Evolutionary conservation across 345 rosid species (phyloP).

Genomic region (Populus euphratica): DNA sequence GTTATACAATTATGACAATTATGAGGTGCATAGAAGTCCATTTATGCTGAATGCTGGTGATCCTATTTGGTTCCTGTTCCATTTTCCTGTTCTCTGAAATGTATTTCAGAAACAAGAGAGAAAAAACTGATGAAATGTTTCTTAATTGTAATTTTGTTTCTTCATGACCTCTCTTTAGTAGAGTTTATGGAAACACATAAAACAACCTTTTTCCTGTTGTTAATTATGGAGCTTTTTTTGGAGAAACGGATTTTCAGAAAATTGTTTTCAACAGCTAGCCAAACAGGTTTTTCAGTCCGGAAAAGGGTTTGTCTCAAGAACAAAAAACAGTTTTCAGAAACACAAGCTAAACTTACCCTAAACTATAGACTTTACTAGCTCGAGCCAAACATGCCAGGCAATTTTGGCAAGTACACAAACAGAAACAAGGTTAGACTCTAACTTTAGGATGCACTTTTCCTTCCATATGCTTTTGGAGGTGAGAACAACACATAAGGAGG

Average conservation of each 20-base stretch:
- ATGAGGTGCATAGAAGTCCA: not conserved
- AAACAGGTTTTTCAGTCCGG: not conserved
- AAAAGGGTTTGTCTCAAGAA: not conserved
- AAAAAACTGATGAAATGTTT: not conserved
- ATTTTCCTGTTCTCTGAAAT: not conserved
- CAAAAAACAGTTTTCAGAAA: not conserved
- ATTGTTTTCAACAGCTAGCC: not conserved
- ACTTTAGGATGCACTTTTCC: not conserved
- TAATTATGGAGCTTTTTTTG: not conserved
- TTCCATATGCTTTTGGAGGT: not conserved
- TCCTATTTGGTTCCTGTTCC: not conserved
- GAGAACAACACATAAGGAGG: not conserved
- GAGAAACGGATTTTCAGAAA: not conserved
- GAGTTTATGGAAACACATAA: not conserved
- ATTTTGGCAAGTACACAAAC: not conserved
- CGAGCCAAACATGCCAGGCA: not conserved
- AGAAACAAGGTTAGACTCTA: not conserved
- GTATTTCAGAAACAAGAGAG: not conserved
- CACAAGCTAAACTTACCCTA: not conserved
- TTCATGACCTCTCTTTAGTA: not conserved
- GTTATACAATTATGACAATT: not conserved
- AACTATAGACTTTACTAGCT: not conserved
- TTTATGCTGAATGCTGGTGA: not conserved
- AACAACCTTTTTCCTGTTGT: not conserved
- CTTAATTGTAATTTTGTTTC: not conserved